Conservation (phyloP, 306 rosid genomes). For the Castanea sativa region DNA sequence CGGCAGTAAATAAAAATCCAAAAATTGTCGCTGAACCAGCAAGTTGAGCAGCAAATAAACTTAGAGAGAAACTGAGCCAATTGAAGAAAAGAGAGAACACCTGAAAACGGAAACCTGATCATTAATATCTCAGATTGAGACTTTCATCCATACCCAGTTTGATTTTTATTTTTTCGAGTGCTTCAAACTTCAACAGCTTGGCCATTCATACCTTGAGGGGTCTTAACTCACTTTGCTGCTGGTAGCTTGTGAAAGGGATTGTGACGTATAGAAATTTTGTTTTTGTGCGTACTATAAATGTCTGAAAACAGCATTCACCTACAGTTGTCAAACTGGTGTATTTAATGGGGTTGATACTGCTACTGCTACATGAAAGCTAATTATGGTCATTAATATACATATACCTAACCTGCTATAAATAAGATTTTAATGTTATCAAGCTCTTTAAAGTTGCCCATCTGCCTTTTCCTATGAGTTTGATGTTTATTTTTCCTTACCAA, state of each 20-base stretch:
- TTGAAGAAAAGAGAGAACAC: neutral
- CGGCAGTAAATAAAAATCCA: slow-evolving; percentile 34
- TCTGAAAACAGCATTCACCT: slow-evolving; percentile 80
- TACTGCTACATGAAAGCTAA: slow-evolving; percentile 60
- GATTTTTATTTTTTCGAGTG: neutral
- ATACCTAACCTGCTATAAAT: slow-evolving; percentile 76
- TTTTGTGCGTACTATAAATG: slow-evolving; percentile 50
- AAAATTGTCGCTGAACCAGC: slow-evolving; percentile 32
- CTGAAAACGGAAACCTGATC: neutral
- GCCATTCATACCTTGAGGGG: neutral
- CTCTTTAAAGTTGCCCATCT: slow-evolving; percentile 63
- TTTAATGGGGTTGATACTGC: slow-evolving; percentile 39
- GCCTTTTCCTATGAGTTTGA: slow-evolving; percentile 51
- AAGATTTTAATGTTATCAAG: slow-evolving; percentile 56
- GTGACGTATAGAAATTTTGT: slow-evolving; percentile 40
- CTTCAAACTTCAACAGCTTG: too few species aligned
- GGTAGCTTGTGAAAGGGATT: slow-evolving; percentile 29
- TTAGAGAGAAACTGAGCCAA: slow-evolving; percentile 22
- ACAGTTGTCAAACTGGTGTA: slow-evolving; percentile 55
- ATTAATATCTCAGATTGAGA: slow-evolving; percentile 27
- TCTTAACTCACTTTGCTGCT: slow-evolving; percentile 4
- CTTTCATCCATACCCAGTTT: slow-evolving; percentile 17
- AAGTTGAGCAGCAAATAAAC: slow-evolving; percentile 27
- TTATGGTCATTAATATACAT: slow-evolving; percentile 67
- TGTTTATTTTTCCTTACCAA: slow-evolving; percentile 25